A percentile compares a stretch with the other conserved stretches of the same genome.
Evolutionary conservation across 208 protist species (phyloP).

Genomic region (Leishmania turanica): DNA sequence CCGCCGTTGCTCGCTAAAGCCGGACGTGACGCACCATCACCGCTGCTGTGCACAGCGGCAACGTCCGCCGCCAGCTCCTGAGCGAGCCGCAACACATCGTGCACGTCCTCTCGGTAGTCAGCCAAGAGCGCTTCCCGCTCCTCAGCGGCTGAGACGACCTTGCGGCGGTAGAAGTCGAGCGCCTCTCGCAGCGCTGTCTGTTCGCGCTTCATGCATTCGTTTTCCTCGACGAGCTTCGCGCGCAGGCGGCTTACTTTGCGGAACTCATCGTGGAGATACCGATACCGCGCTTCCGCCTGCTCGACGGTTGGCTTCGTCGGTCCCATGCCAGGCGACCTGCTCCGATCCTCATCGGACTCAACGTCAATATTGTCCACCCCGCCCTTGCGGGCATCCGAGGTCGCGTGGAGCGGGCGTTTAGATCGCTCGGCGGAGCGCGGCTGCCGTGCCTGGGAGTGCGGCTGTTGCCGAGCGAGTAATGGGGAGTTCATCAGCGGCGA

Average conservation of each 20-base stretch:
- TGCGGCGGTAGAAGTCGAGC: constrained; percentile 31
- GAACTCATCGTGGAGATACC: constrained; percentile 47
- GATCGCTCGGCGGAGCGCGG: background rate
- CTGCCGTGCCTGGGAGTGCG: background rate
- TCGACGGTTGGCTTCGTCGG: constrained; percentile 19
- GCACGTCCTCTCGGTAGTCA: constrained; percentile 31
- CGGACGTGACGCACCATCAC: too few species aligned
- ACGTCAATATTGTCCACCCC: background rate
- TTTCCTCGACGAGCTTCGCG: constrained; percentile 29
- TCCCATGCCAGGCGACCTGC: background rate
- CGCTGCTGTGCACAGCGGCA: background rate
- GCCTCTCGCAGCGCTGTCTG: constrained; percentile 12
- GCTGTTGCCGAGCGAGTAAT: background rate
- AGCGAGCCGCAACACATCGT: constrained; percentile 15
- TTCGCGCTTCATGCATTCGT: constrained; percentile 27
- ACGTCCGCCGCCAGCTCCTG: constrained; percentile 20
- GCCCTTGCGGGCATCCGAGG: background rate
- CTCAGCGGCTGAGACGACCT: constrained; percentile 13
- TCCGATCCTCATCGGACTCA: constrained; percentile 1
- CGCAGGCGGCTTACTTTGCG: constrained; percentile 32
- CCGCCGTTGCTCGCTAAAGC: too few species aligned
- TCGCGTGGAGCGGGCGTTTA: background rate
- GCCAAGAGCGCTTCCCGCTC: constrained; percentile 15
- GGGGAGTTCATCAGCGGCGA: constrained; percentile 17
- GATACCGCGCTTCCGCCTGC: constrained; percentile 41